Base-by-base conservation (phyloP, 1,139 yeast genomes). In the Nakaseomyces delphensis region DNA sequence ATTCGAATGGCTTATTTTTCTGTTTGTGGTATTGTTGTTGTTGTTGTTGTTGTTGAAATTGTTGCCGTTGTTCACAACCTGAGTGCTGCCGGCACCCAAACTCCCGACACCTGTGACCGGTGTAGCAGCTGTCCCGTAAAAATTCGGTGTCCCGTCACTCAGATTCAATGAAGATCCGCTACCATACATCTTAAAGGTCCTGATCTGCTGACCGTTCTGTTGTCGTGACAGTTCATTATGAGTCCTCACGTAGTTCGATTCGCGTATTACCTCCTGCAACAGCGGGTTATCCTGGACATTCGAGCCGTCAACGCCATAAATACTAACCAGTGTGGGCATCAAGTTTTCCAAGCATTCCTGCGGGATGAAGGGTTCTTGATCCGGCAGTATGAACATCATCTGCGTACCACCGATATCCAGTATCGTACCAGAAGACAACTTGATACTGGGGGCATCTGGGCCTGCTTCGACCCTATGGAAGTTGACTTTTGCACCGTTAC, bases 381-480 rank as follows among this genome's bases (percentile, higher is more conserved):
- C 97, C 0, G 98, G 98, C 51, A 91, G 68, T 29, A 91, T 91
- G 61, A 91, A 91, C 95, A 91, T 91, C 98, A 91, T 91, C 65
- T 91, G 98, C 11, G 95, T 89, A 3, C 96, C 97, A 8, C 97
- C 97, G 40, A 91, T 79, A 59, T 91, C 98, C 47, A 91, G 67
- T 15, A 91, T 78, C 39, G 93, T 86, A 9, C 97, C 98, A 2
- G 93, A 82, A 43, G 76, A 74, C 48, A 91, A 71, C 10, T 78
- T 73, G 15, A 80, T 72, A 5, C 77, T 69, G 65, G 43, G 39
- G 23, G 30, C 33, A 18, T 67, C 55, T 45, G 68, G 58, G 41
- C 79, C 81, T 41, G 63, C 48, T 52, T 66, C 65, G 14, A 71
- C 73, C 64, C 79, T 79, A 49, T 63, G 70, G 48, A 76, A 83